Evolutionary conservation across 768 basidiomycete genomes (phyloP).

Genomic region (Trametes elegans): DNA sequence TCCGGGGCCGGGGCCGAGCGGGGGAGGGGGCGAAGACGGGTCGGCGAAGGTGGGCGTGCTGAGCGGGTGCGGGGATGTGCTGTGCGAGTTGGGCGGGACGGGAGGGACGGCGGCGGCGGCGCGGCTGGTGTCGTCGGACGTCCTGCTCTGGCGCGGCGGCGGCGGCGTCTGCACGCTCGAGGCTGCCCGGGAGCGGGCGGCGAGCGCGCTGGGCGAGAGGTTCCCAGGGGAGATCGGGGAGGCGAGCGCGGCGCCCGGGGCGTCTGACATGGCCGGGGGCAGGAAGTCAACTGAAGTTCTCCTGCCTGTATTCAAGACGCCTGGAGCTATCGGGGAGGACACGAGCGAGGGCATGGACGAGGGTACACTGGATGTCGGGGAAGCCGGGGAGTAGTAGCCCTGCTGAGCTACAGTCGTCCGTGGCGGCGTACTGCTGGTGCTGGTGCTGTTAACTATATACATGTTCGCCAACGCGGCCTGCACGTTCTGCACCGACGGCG

Average conservation of each 20-base stretch:
- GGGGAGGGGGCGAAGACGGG: background rate
- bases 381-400: background rate
- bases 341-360: slow-evolving; percentile 10
- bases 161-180: background rate
- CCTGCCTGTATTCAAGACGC: background rate
- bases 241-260: background rate
- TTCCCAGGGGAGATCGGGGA: background rate
- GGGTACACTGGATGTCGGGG: background rate
- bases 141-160: background rate
- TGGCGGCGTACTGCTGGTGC: background rate
- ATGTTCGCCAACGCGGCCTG: background rate
- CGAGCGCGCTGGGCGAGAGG: slow-evolving; percentile 3
- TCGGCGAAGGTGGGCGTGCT: background rate
- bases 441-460: no score
- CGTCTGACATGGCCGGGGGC: background rate
- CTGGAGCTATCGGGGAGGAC: background rate
- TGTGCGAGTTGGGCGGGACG: slow-evolving; percentile 6
- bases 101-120: background rate
- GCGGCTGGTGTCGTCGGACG: background rate
- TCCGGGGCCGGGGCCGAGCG: background rate
- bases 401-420: background rate
- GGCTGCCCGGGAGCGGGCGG: background rate
- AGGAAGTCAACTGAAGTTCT: slow-evolving; percentile 12
- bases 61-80: slow-evolving; percentile 1
- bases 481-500: background rate